Conservation (phyloP, 441 rosid species). For the Croton laevigatus region DNA sequence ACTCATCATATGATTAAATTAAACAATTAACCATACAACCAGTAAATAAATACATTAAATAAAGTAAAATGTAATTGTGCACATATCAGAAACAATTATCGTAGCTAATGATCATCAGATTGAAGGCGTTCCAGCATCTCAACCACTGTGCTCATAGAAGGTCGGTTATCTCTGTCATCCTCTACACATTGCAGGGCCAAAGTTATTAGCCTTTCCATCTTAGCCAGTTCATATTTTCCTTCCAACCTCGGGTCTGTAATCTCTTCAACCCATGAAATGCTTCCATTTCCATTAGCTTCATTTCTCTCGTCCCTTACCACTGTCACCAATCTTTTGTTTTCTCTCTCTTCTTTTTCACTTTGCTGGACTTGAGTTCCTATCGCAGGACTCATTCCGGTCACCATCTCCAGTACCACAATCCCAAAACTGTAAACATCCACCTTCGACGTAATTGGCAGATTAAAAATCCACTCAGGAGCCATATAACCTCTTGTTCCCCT, state of each 20-base stretch:
- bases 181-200: background rate
- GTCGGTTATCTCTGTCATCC: conserved; percentile 10
- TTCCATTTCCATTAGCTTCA: conserved; percentile 7
- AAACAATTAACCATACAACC: no score
- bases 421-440: no score
- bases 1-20: no score
- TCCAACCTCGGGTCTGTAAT: background rate
- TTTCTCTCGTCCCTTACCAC: background rate
- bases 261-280: background rate
- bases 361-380: no score
- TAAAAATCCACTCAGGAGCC: no score
- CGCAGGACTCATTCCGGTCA: background rate
- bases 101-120: no score
- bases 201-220: background rate
- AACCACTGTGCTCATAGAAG: conserved; percentile 12
- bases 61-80: no score
- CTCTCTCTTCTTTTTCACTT: background rate
- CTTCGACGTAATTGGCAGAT: no score
- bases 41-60: no score
- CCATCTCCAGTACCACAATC: no score
- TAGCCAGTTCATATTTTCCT: background rate
- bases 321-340: background rate
- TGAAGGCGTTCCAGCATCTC: conserved; percentile 6
- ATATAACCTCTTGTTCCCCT: no score
- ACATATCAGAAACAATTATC: no score